Evolutionary conservation across 228 moss, liverwort and hornwort species (phyloP).

Genomic region (Sphagnum magellanicum): DNA sequence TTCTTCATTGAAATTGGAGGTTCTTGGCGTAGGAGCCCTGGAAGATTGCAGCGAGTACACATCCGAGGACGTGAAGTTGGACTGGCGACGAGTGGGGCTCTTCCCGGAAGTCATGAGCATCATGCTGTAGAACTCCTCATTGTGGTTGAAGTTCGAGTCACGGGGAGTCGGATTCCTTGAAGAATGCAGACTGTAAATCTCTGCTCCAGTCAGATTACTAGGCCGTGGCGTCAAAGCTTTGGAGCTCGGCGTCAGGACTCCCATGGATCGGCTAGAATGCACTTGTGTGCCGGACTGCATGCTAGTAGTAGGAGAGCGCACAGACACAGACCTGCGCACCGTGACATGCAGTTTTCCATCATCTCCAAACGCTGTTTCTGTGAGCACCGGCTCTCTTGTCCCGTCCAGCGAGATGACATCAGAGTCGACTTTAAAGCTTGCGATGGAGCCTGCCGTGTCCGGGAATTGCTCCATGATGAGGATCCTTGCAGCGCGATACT

Average conservation of each 20-base stretch:
- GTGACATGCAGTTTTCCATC: slow-evolving; percentile 94
- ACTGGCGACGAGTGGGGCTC: slow-evolving; percentile 45
- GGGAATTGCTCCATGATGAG: slow-evolving; percentile 93
- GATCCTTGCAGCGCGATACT: slow-evolving; percentile 53
- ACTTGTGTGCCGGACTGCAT: slow-evolving; percentile 20
- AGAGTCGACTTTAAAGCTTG: slow-evolving; percentile 90
- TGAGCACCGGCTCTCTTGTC: slow-evolving; percentile 64
- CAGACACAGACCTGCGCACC: slow-evolving; percentile 86
- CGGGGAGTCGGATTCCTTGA: slow-evolving; percentile 86
- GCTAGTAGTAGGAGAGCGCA: slow-evolving; percentile 58
- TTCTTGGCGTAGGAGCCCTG: slow-evolving; percentile 81
- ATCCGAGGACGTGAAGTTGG: slow-evolving; percentile 72
- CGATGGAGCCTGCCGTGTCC: slow-evolving; percentile 80
- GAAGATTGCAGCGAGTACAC: slow-evolving; percentile 94
- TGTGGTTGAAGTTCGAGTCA: slow-evolving; percentile 89
- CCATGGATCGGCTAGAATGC: slow-evolving; percentile 50
- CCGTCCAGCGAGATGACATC: slow-evolving; percentile 92
- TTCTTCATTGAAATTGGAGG: slow-evolving; percentile 91
- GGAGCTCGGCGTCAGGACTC: slow-evolving; percentile 50
- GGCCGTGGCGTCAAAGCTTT: slow-evolving; percentile 91
- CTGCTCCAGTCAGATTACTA: slow-evolving; percentile 87
- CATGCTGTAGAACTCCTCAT: slow-evolving; percentile 88
- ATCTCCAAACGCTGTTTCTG: slow-evolving; percentile 81
- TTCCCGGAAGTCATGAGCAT: slow-evolving; percentile 10
- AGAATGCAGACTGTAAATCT: slow-evolving; percentile 92